These are phyloP conservation scores for Phaeophleospora eucalypticola DNA, from an alignment of 2,329 filamentous ascomycete genomes.

Conservation along the genomic window DNA sequence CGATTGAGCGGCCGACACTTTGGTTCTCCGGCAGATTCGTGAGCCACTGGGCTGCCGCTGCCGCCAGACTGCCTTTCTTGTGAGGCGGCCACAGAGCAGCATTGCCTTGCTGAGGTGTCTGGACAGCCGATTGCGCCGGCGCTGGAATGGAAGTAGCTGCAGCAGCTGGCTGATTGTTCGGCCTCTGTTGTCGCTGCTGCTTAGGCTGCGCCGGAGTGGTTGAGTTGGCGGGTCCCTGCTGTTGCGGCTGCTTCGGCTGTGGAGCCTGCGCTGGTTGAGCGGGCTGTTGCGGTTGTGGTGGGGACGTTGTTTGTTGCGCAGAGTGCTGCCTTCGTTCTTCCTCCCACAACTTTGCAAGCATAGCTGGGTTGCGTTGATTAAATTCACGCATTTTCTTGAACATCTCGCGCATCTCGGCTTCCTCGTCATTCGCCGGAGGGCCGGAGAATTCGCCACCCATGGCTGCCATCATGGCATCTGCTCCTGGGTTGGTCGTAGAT, in stretches of 20 bases:
- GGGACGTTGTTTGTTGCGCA: conserved; percentile 11
- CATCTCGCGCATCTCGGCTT: conserved; percentile 51
- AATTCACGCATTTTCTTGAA: conserved; percentile 57
- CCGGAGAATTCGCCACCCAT: conserved; percentile 19
- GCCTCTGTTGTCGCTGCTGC: not conserved
- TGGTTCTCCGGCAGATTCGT: conserved; percentile 42
- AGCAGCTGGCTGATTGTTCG: not conserved
- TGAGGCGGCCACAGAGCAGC: conserved; percentile 47
- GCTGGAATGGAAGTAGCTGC: not conserved
- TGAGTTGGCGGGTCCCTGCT: not conserved
- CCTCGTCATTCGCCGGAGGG: conserved; percentile 37
- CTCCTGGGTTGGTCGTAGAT: conserved; percentile 13
- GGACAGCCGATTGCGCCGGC: conserved; percentile 4
- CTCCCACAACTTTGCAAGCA: conserved; percentile 55
- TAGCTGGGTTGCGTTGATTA: conserved; percentile 51
- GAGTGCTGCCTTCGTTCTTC: conserved; percentile 44
- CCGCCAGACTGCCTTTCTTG: conserved; percentile 49
- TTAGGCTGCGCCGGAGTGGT: not conserved
- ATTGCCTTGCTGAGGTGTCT: conserved; percentile 3
- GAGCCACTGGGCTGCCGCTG: conserved; percentile 48
- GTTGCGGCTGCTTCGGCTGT: conserved; percentile 2
- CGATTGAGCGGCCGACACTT: conserved; percentile 39
- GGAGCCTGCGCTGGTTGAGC: conserved; percentile 9
- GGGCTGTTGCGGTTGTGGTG: conserved; percentile 9
- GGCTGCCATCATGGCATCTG: conserved; percentile 14